Percentiles rank a stretch among this genome's conserved stretches.
These are phyloP conservation scores for Podosphaera xanthii DNA, from an alignment of 2,329 filamentous ascomycete species.

Conservation along the genomic window DNA sequence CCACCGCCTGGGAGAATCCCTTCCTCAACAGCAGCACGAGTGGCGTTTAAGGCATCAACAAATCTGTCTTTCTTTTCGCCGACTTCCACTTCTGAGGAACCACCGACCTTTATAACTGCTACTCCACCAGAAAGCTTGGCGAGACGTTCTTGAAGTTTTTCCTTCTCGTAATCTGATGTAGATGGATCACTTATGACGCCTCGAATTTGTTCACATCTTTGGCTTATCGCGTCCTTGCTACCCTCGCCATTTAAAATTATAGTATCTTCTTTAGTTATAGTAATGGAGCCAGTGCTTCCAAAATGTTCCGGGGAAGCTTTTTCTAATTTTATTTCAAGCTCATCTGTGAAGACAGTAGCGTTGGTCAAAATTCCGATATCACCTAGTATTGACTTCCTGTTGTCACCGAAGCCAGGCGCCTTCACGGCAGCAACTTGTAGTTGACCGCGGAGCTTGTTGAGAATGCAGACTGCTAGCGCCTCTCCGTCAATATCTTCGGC, in stretches of 20 bases:
- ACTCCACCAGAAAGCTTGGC: conserved; percentile 98
- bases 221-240: conserved; percentile 74
- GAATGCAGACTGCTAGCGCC: conserved; percentile 92
- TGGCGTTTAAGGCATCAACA: conserved; percentile 93
- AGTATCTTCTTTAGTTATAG: conserved; percentile 99
- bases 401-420: conserved; percentile 97
- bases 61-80: conserved; percentile 99
- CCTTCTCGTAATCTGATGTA: conserved; percentile 98
- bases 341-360: conserved; percentile 90
- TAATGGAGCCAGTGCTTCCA: conserved; percentile 91
- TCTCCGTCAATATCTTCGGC: conserved; percentile 98
- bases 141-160: conserved; percentile 99
- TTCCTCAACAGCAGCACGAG: conserved; percentile 93
- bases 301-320: conserved; percentile 93
- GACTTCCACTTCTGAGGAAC: conserved; percentile 93
- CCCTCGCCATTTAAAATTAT: conserved; percentile 96
- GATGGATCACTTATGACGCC: conserved; percentile 83
- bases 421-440: conserved; percentile 97
- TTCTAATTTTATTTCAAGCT: conserved; percentile 97
- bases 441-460: conserved; percentile 99
- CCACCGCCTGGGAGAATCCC: conserved; percentile 97
- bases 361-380: conserved; percentile 92
- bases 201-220: conserved; percentile 98
- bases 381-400: conserved; percentile 98
- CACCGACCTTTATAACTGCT: conserved; percentile 97